A percentile compares a stretch with the other conserved stretches of the same genome.
phyloP scores from a whole-genome alignment of 345 rosid species.

The Eucalyptus erythrocorys region DNA sequence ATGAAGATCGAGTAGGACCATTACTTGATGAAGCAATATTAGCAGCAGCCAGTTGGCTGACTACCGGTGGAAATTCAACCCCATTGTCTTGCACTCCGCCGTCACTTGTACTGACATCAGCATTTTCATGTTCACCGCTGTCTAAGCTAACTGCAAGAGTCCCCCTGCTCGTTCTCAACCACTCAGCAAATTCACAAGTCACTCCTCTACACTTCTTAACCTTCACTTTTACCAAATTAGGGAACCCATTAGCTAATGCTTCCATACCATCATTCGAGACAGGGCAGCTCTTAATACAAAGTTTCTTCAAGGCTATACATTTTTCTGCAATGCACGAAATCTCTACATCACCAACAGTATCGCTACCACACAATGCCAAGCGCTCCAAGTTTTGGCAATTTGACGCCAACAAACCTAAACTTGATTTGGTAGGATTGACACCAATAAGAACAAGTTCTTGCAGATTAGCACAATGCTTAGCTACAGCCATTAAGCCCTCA shows the following conservation, averaged over 20 bases:
- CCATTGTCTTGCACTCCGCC: constrained; percentile 41
- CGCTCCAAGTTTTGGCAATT: constrained; percentile 63
- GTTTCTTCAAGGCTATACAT: constrained; percentile 64
- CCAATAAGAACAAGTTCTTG: constrained; percentile 71
- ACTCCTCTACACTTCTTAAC: constrained; percentile 78
- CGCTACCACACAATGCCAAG: constrained; percentile 66
- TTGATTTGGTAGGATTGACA: constrained; percentile 48
- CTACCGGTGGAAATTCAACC: constrained; percentile 29
- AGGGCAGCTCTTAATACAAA: constrained; percentile 63
- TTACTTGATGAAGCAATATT: constrained; percentile 21
- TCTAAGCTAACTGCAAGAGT: constrained; percentile 52
- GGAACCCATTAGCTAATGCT: constrained; percentile 63
- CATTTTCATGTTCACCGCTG: constrained; percentile 32
- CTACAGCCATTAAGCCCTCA: constrained; percentile 45
- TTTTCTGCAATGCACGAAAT: constrained; percentile 54
- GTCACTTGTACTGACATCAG: constrained; percentile 37
- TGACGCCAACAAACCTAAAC: constrained; percentile 42
- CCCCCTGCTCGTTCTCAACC: constrained; percentile 13
- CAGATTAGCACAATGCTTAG: constrained; percentile 46
- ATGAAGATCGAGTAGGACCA: constrained; percentile 38
- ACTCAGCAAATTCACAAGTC: constrained; percentile 17
- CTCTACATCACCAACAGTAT: constrained; percentile 59
- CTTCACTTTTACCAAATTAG: constrained; percentile 69
- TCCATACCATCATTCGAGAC: constrained; percentile 54
- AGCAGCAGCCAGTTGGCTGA: constrained; percentile 13